These are phyloP conservation scores for Ceratocystis harringtonii DNA, from an alignment of 2,329 filamentous ascomycete genomes.

Conservation along the genomic window DNA sequence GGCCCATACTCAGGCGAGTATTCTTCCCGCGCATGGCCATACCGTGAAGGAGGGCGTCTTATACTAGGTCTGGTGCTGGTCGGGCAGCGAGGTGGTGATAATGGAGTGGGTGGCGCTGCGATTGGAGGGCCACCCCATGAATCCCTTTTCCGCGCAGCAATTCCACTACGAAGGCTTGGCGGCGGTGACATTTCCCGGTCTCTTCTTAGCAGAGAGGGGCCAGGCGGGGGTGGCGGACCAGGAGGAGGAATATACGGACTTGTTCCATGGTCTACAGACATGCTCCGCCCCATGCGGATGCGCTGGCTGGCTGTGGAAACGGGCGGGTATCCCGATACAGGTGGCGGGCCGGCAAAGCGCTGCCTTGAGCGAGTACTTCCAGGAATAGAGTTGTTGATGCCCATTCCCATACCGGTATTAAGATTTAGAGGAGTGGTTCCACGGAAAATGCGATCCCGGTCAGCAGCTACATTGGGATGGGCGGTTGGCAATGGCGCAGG, in stretches of 20 bases:
- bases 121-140: conserved; percentile 13
- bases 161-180: conserved; percentile 6
- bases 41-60: conserved; percentile 5
- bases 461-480: background rate
- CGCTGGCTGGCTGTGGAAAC: background rate
- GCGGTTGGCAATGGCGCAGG: background rate
- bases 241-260: conserved; percentile 9
- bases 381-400: background rate
- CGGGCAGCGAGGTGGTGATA: conserved; percentile 13
- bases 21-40: background rate
- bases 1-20: conserved; percentile 9
- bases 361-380: background rate
- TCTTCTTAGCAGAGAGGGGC: background rate
- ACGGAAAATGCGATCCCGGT: conserved; percentile 8
- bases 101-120: conserved; percentile 13
- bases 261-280: conserved; percentile 15
- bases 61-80: conserved; percentile 8
- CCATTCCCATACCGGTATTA: conserved; percentile 2
- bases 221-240: background rate
- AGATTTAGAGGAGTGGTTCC: conserved; percentile 11
- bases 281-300: conserved; percentile 8
- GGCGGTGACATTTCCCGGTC: conserved; percentile 6
- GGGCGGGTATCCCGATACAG: conserved; percentile 13
- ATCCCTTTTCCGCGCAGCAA: conserved; percentile 11
- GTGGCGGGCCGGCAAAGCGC: conserved; percentile 10